phyloP scores from a whole-genome alignment of 1,139 yeast species.

The Kazachstania sp. region DNA sequence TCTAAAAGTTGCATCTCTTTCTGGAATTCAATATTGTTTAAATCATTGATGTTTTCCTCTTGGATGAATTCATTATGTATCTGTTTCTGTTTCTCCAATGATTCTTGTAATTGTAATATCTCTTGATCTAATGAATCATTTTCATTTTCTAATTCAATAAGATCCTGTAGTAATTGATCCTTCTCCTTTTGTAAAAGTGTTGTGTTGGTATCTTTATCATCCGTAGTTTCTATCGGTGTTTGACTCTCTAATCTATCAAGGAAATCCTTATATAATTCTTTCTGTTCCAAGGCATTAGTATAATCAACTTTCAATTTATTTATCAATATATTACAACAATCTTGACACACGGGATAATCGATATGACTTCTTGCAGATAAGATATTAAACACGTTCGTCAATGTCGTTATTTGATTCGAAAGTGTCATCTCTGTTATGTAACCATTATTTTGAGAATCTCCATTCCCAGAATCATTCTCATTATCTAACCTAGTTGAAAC shows the following conservation, averaged over 20 bases:
- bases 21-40: slow-evolving; percentile 41
- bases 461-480: slow-evolving; percentile 12
- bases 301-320: slow-evolving; percentile 63
- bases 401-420: slow-evolving; percentile 37
- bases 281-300: slow-evolving; percentile 66
- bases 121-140: slow-evolving; percentile 36
- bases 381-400: slow-evolving; percentile 59
- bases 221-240: slow-evolving; percentile 1
- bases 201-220: not conserved
- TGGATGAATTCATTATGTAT: slow-evolving; percentile 36
- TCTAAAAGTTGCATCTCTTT: slow-evolving; percentile 53
- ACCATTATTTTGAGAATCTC: slow-evolving; percentile 8
- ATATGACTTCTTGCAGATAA: slow-evolving; percentile 63
- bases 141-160: slow-evolving; percentile 31
- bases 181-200: slow-evolving; percentile 25
- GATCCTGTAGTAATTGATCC: slow-evolving; percentile 31
- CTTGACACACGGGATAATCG: slow-evolving; percentile 84
- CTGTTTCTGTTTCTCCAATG: slow-evolving; percentile 34
- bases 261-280: slow-evolving; percentile 70
- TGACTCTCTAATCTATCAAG: slow-evolving; percentile 59
- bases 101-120: slow-evolving; percentile 39
- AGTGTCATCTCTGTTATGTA: slow-evolving; percentile 24
- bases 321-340: slow-evolving; percentile 64
- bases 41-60: slow-evolving; percentile 44
- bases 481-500: not conserved